A percentile compares a stretch with the other conserved stretches of the same genome.
Conservation (phyloP, 176 grass and related monocot genomes). For the Carex pumila region DNA sequence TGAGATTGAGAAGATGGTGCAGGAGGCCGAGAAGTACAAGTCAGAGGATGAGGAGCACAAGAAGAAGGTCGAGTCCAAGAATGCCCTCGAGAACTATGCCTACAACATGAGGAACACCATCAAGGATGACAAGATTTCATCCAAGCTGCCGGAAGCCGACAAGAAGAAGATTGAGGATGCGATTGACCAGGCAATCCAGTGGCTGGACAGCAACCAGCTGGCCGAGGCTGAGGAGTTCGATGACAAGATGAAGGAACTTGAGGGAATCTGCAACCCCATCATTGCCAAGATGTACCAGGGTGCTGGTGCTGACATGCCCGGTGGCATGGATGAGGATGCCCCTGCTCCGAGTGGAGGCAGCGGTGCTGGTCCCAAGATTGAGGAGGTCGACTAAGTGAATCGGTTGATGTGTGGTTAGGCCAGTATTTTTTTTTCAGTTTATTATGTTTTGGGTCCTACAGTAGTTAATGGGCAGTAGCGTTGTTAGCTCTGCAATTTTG, state of each 20-base stretch:
- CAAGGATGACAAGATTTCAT: slow-evolving; percentile 73
- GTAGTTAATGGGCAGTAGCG: not conserved
- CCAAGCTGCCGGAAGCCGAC: slow-evolving; percentile 47
- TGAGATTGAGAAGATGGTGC: slow-evolving; percentile 90
- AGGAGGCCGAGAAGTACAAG: slow-evolving; percentile 89
- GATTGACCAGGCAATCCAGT: slow-evolving; percentile 52
- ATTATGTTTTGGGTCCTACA: not conserved
- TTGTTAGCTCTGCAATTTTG: slow-evolving; percentile 23
- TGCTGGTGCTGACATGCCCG: slow-evolving; percentile 44
- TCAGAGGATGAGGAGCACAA: slow-evolving; percentile 82
- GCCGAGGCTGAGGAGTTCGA: slow-evolving; percentile 78
- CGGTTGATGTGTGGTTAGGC: not conserved
- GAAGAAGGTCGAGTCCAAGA: slow-evolving; percentile 88
- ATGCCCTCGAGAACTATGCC: slow-evolving; percentile 79
- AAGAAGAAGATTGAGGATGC: slow-evolving; percentile 90
- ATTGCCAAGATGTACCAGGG: slow-evolving; percentile 97
- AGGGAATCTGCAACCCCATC: slow-evolving; percentile 81
- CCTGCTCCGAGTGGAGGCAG: slow-evolving; percentile 38
- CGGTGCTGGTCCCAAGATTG: slow-evolving; percentile 79
- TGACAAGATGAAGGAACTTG: slow-evolving; percentile 92
- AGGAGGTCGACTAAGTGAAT: slow-evolving; percentile 70
- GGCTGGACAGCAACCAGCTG: slow-evolving; percentile 78
- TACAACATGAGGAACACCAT: slow-evolving; percentile 97
- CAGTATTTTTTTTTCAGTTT: not conserved
- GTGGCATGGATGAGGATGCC: slow-evolving; percentile 61